Evolutionary conservation across 192 early-diverging fungal species (phyloP), one percentile per base, ranked within the genome.

Genomic region (Obelidium mucronatum): DNA sequence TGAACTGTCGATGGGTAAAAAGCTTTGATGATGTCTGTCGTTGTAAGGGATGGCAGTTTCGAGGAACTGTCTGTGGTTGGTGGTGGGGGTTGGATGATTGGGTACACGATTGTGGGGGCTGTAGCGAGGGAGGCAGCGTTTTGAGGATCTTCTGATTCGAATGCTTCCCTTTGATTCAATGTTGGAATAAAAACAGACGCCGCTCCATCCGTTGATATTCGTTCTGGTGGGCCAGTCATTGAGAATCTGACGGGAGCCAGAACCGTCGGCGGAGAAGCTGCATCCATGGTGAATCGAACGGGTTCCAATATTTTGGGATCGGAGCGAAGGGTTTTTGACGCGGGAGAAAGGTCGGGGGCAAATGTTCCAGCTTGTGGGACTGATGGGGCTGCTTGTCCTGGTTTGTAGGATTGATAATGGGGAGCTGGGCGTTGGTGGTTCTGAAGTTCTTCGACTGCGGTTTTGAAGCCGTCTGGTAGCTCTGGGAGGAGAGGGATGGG

Each of bases 401-500:
- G 44, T 48, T 19, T 6, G 19, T 48, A 48, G 19, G 44, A 15
- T 19, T 15, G 8, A 19, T 6, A 48, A 48, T 15, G 19, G 44
- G 44, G 44, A 28, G 8, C 30, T 22, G 55, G 55, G 13, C 17
- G 22, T 8, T 22, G n/a, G 24, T 6, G 24, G 11, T 59, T 59
- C 56, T 59, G 56, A 6, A 64, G 4, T n/a, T 74, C 60, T 40
- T 40, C 22, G 22, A 74, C 40, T 1, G 72, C 72, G 15, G 28
- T 40, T 1, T 35, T 24, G 33, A 74, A 74, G 11, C 59, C 72
- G 3, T 24, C 42, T 24, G 72, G 72, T 28, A 74, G 26, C 6
- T 60, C 54, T 30, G 72, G 59, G 24, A 22, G 37, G 58, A 30
- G 22, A 22, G 72, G 72, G 31, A 74, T 74, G 19, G 72, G 59